A percentile compares a stretch with the other conserved stretches of the same genome.
These are phyloP conservation scores for Aureobasidium subglaciale DNA, from an alignment of 2,329 filamentous ascomycete species.

Conservation along the genomic window DNA sequence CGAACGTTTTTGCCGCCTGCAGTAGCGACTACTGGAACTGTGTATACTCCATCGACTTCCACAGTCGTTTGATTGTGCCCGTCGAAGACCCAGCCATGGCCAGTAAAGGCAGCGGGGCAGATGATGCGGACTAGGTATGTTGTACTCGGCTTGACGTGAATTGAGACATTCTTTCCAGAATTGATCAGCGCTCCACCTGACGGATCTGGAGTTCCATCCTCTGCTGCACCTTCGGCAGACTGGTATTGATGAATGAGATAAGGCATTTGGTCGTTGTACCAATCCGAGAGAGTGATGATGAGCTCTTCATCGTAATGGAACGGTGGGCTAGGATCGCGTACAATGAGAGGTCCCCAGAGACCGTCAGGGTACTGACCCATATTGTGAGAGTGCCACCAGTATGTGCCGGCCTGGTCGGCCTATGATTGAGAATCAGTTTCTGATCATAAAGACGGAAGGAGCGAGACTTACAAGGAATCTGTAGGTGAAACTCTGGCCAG, in stretches of 20 bases:
- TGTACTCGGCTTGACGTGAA: conserved; percentile 43
- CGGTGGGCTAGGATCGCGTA: conserved; percentile 52
- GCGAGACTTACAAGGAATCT: conserved; percentile 54
- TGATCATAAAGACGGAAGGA: too few relatives aligned
- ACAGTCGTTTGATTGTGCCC: conserved; percentile 58
- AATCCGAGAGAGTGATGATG: conserved; percentile 64
- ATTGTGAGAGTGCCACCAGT: conserved; percentile 64
- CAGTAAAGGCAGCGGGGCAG: conserved; percentile 58
- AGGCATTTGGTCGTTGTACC: conserved; percentile 57
- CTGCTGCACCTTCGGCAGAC: conserved; percentile 34
- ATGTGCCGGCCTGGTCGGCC: conserved; percentile 45
- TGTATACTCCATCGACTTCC: conserved; percentile 65
- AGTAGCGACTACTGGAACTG: conserved; percentile 54
- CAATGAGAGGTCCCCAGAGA: conserved; percentile 58
- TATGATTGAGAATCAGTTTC: too few relatives aligned
- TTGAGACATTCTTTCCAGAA: conserved; percentile 44
- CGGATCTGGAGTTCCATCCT: conserved; percentile 52
- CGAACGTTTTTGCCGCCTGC: conserved; percentile 44
- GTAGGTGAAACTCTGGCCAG: conserved; percentile 58
- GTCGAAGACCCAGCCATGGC: conserved; percentile 67
- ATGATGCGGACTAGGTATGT: conserved; percentile 61
- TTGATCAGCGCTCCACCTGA: conserved; percentile 63
- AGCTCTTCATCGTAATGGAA: conserved; percentile 54
- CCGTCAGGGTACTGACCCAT: conserved; percentile 61
- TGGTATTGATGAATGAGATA: conserved; percentile 48